Evolutionary conservation across 78 protist genomes (phyloP).

Genomic region (Dictyostelium citrinum): DNA sequence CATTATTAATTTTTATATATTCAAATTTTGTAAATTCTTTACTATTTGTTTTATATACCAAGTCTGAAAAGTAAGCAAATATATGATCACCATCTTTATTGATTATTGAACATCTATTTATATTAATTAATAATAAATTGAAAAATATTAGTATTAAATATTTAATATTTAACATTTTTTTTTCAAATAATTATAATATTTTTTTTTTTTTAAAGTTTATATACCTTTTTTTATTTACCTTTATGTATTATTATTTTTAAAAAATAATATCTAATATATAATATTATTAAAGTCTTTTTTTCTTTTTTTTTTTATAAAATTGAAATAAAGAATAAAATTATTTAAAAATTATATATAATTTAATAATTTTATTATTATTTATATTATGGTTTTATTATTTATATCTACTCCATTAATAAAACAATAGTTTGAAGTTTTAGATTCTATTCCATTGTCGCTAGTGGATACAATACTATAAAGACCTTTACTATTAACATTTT

Average conservation of each 20-base stretch:
- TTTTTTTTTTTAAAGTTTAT: too few relatives aligned
- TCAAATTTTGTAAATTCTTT: not conserved
- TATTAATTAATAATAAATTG: not conserved
- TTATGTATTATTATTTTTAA: too few relatives aligned
- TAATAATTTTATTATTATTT: not conserved
- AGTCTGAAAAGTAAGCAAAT: not conserved
- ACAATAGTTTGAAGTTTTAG: not conserved
- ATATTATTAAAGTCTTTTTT: too few relatives aligned
- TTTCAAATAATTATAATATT: not conserved
- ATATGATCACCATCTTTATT: constrained; percentile 13
- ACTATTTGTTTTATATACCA: not conserved
- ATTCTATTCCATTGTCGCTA: not conserved
- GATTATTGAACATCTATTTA: not conserved
- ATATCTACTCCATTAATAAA: not conserved
- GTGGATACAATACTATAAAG: not conserved
- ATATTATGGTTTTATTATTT: not conserved
- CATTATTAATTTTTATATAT: not conserved
- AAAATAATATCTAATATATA: too few relatives aligned
- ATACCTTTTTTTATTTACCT: too few relatives aligned
- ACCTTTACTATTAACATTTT: not conserved
- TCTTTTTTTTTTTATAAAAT: too few relatives aligned
- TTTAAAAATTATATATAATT: too few relatives aligned
- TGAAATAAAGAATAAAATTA: too few relatives aligned
- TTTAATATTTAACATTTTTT: not conserved
- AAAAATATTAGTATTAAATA: not conserved